Percentiles rank a stretch among this genome's conserved stretches.
Evolutionary conservation across 2,329 filamentous ascomycete species (phyloP).

Genomic region (Claviceps purpurea): DNA sequence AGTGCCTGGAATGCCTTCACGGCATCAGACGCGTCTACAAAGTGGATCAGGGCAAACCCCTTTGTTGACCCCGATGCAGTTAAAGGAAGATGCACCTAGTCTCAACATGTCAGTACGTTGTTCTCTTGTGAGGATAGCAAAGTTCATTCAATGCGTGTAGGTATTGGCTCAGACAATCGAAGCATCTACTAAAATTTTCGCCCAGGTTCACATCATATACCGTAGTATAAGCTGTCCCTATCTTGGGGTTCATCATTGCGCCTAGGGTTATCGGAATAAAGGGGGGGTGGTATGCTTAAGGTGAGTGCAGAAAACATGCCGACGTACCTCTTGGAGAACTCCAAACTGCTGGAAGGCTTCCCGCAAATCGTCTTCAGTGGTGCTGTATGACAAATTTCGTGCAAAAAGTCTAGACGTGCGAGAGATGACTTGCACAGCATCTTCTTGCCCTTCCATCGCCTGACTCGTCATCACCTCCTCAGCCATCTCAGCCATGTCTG

Average conservation of each 20-base stretch:
- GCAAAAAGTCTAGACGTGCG: conserved; percentile 72
- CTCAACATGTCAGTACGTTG: conserved; percentile 14
- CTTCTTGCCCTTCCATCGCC: conserved; percentile 10
- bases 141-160: conserved; percentile 9
- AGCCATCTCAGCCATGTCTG: conserved; percentile 14
- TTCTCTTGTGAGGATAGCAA: not conserved
- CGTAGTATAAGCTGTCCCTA: conserved; percentile 98
- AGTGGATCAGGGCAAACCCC: conserved; percentile 83
- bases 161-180: conserved; percentile 59
- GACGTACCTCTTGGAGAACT: conserved; percentile 72
- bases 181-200: conserved; percentile 99
- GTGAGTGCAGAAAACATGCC: not conserved
- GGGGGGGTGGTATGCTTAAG: not conserved
- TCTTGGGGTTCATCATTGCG: conserved; percentile 91
- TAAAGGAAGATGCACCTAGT: conserved; percentile 73
- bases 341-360: conserved; percentile 61
- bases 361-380: conserved; percentile 64
- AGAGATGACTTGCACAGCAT: conserved; percentile 46
- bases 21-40: conserved; percentile 56
- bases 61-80: conserved; percentile 64
- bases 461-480: conserved; percentile 17
- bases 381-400: conserved; percentile 73
- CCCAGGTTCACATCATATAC: conserved; percentile 86
- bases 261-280: not conserved
- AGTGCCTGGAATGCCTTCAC: conserved; percentile 64